A percentile compares a stretch with the other conserved stretches of the same genome.
These are phyloP conservation scores for Synchytrium microbalum DNA, from an alignment of 371 early-diverging fungal species.

Conservation along the genomic window DNA sequence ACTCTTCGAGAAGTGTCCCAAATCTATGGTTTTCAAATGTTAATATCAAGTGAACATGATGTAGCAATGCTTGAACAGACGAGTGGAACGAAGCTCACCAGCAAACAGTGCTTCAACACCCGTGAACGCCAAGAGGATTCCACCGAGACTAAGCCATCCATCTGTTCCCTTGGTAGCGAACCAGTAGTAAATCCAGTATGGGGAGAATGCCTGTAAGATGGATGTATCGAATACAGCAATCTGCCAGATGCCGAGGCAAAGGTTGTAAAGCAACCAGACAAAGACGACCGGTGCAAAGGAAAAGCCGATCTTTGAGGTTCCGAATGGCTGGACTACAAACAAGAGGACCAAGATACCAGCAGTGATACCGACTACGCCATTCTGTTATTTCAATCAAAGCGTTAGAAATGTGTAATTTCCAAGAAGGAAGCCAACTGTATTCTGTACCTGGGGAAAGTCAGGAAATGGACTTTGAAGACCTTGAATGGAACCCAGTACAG, in stretches of 20 bases:
- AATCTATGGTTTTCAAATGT: background rate
- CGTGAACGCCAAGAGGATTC: background rate
- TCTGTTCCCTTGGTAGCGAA: background rate
- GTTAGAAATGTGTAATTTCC: too few relatives aligned
- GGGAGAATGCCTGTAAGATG: background rate
- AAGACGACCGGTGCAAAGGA: background rate
- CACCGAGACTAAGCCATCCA: background rate
- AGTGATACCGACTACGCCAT: background rate
- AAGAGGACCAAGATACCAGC: background rate
- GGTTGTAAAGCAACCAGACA: background rate
- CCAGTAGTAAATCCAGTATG: background rate
- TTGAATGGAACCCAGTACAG: background rate
- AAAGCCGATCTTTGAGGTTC: background rate
- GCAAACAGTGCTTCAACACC: background rate
- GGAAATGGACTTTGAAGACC: background rate
- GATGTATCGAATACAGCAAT: background rate
- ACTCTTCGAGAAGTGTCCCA: background rate
- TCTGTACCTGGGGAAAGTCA: background rate
- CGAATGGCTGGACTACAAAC: background rate
- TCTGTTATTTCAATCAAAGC: too few relatives aligned
- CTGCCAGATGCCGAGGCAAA: background rate
- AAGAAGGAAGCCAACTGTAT: too few relatives aligned
- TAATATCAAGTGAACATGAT: background rate
- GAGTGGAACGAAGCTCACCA: background rate
- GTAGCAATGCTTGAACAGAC: background rate